Conservation (phyloP, 1,139 yeast species). For the Suhomyces chickasaworum region DNA sequence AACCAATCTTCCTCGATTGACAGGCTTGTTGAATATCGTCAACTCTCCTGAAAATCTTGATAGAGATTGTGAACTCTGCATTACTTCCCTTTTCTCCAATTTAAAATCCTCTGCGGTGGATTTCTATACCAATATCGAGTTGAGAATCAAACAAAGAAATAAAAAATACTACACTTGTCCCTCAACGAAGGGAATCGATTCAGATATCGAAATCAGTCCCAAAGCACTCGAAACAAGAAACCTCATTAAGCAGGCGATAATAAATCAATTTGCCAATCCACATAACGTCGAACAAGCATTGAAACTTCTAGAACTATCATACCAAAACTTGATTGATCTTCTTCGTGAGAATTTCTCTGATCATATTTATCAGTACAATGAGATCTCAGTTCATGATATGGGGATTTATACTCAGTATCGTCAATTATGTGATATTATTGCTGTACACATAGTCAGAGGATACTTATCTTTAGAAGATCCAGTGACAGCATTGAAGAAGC, state of each 20-base stretch:
- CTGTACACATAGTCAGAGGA: slow-evolving; percentile 63
- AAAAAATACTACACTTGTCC: slow-evolving; percentile 44
- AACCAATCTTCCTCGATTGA: slow-evolving; percentile 34
- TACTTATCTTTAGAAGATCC: slow-evolving; percentile 64
- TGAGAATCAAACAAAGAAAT: slow-evolving; percentile 36
- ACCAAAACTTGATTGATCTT: slow-evolving; percentile 35
- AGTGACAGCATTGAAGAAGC: slow-evolving; percentile 61
- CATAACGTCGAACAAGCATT: slow-evolving; percentile 37
- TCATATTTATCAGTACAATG: slow-evolving; percentile 18
- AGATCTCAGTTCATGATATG: slow-evolving; percentile 32
- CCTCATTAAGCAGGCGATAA: slow-evolving; percentile 39
- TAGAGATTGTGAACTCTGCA: slow-evolving; percentile 34
- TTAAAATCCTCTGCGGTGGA: slow-evolving; percentile 34
- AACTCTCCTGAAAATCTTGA: slow-evolving; percentile 17
- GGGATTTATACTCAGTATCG: slow-evolving; percentile 37
- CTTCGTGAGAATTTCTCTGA: slow-evolving; percentile 23
- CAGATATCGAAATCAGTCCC: slow-evolving; percentile 39
- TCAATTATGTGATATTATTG: slow-evolving; percentile 56
- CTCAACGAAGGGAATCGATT: slow-evolving; percentile 26
- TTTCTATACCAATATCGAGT: slow-evolving; percentile 39
- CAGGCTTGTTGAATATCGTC: slow-evolving; percentile 34
- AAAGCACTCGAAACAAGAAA: slow-evolving; percentile 44
- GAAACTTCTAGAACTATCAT: slow-evolving; percentile 35
- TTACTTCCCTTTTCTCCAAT: slow-evolving; percentile 32
- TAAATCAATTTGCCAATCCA: slow-evolving; percentile 37